Evolutionary conservation across 2,329 filamentous ascomycete species (phyloP).

Genomic region (Pseudovirgaria hyperparasitica): DNA sequence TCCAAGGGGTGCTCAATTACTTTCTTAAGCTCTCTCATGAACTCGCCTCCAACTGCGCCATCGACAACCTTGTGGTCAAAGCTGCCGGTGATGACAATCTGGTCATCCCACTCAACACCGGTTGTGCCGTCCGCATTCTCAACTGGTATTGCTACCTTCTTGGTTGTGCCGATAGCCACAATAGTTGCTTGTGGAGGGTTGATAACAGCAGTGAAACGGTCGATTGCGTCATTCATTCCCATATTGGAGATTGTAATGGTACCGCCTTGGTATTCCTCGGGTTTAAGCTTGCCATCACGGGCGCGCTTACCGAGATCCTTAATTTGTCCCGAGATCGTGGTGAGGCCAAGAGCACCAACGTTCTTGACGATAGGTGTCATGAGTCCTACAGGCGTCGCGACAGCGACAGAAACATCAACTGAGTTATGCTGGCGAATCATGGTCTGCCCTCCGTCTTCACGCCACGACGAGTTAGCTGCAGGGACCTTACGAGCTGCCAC

Average conservation of each 20-base stretch:
- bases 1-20: constrained; percentile 94
- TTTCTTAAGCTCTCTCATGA: constrained; percentile 95
- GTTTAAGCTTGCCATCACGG: constrained; percentile 95
- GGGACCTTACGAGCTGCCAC: constrained; percentile 88
- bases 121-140: constrained; percentile 62
- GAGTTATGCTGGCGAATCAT: constrained; percentile 86
- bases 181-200: constrained; percentile 97
- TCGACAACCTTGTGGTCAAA: constrained; percentile 99
- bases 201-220: constrained; percentile 96
- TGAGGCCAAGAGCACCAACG: constrained; percentile 74
- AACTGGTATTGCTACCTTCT: constrained; percentile 83
- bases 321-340: constrained; percentile 75
- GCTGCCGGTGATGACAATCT: constrained; percentile 87
- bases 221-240: constrained; percentile 96
- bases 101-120: constrained; percentile 80
- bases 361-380: constrained; percentile 96
- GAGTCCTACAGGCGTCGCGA: constrained; percentile 81
- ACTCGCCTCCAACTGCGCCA: constrained; percentile 90
- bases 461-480: constrained; percentile 90
- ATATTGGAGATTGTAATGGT: constrained; percentile 99
- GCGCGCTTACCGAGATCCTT: constrained; percentile 97
- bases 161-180: constrained; percentile 83
- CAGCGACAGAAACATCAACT: constrained; percentile 91
- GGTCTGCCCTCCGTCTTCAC: constrained; percentile 57
- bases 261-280: constrained; percentile 97